These are phyloP conservation scores for Adiantum capillusveneris DNA, from an alignment of 75 land plant genomes.

Conservation along the genomic window DNA sequence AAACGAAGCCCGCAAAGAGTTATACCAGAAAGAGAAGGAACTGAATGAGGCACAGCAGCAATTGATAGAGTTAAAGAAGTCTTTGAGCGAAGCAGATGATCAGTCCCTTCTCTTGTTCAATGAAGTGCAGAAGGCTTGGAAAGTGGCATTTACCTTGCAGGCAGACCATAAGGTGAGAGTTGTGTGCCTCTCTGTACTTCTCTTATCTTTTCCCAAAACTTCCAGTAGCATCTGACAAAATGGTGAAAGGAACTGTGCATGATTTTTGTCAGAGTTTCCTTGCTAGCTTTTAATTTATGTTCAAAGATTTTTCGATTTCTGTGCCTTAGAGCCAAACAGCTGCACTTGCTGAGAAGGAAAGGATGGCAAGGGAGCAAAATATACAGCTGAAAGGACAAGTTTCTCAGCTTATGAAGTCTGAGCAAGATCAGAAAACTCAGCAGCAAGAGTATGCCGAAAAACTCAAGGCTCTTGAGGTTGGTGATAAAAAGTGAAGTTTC, in stretches of 20 bases:
- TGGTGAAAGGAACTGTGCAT: no score
- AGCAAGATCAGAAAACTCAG: constrained; percentile 75
- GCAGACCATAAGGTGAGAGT: constrained; percentile 73
- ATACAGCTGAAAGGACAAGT: constrained; percentile 65
- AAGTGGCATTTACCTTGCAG: constrained; percentile 78
- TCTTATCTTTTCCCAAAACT: no score
- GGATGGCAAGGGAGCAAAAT: constrained; percentile 66
- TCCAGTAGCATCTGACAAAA: no score
- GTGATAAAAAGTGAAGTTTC: constrained; percentile 6
- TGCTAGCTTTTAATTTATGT: no score
- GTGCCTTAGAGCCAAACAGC: constrained; percentile 50
- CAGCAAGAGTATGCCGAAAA: constrained; percentile 48
- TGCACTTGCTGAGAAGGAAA: constrained; percentile 52
- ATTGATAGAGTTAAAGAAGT: constrained; percentile 42
- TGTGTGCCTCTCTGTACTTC: no score
- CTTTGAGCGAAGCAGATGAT: constrained; percentile 72
- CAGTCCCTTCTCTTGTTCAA: constrained; percentile 77
- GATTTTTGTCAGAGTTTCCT: no score
- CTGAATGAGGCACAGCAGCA: constrained; percentile 49
- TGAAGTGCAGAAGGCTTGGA: constrained; percentile 98
- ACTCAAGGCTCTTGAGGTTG: constrained; percentile 70
- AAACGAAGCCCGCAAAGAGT: constrained; percentile 79
- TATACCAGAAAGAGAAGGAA: constrained; percentile 86
- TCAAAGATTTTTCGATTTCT: no score
- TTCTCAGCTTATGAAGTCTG: constrained; percentile 57